Base-by-base conservation (phyloP, 2,329 filamentous ascomycete genomes). In the Metarhizium album region DNA sequence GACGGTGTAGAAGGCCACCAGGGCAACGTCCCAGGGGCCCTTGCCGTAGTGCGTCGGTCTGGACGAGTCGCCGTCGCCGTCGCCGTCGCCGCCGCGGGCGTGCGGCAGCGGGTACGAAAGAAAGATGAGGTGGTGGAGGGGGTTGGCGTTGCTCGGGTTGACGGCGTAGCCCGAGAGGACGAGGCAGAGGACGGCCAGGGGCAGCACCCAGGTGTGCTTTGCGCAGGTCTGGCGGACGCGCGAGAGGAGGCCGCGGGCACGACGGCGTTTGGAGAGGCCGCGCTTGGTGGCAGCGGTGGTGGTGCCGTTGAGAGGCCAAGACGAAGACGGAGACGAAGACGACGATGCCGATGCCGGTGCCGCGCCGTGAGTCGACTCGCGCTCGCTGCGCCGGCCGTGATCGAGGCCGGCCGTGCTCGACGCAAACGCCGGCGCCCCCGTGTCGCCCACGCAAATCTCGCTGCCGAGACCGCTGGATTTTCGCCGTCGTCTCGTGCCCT, bases 1-100 rank as follows among this genome's bases (percentile, higher is more conserved):
- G 52, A 96, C 73, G 40, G 81, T 91, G 71, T 96, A 96, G 72
- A 96, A 96, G 53, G 74, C 72, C 50, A 96, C 87, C 61, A 97
- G 91, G 42, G 86, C 86, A 49, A 95, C 74, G 65, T 97, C 90
- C 73, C 84, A 86, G 40, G 69, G 75, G n/a, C 90, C 90, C 68
- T 96, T 96, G 66, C 85, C 90, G 70, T 95, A 97, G 62, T 90
- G 86, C n/a, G 18, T 73, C 53, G 60, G 76, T 68, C 60, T 72
- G 70, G n/a, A n/a, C 50, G 66, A 65, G 40, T 67, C 64, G 38
- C 71, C 66, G 29, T 58, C 54, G n/a, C n/a, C n/a, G n/a, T n/a
- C n/a, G n/a, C n/a, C n/a, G n/a, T n/a, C n/a, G n/a, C n/a, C n/a
- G n/a, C n/a, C n/a, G n/a, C n/a, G n/a, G n/a, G n/a, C n/a, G 42